Base-by-base conservation (phyloP, 179 eudicot genomes). In the Pouteria campechiana region DNA sequence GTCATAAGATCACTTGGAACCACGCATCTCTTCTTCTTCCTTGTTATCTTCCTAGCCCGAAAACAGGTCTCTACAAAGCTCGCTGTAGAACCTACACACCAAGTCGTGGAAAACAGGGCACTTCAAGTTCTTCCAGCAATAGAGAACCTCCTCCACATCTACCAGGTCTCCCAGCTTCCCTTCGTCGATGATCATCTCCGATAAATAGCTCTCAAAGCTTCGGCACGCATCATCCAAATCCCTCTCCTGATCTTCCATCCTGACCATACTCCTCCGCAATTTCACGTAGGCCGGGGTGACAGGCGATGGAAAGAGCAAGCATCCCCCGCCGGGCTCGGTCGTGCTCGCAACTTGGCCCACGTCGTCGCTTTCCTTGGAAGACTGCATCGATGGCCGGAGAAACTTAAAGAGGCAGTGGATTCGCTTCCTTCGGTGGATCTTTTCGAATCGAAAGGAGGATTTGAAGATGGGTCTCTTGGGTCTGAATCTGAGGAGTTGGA, bases 11-110 rank as follows among this genome's bases (percentile, higher is more conserved):
- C n/a, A n/a, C n/a, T n/a, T n/a, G n/a, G n/a, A n/a, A n/a, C n/a
- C n/a, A n/a, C n/a, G n/a, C n/a, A n/a, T n/a, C n/a, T n/a, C n/a
- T n/a, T n/a, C n/a, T n/a, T n/a, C n/a, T n/a, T 19, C 11, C 7
- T 21, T 17, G 32, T 44, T 28, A 17, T 58, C 58, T 16, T 59
- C 50, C 17, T 50, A 25, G 17, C 13, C 37, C 46, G 65, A 58
- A 42, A 84, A 78, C 57, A 81, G 54, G 54, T 89, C 97, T 44
- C 44, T 63, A 56, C 93, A 89, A 25, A 81, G 50, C 54, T 89
- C 93, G 6, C 95, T 82, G 58, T 89, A 89, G 58, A 89, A 89
- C 36, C 81, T 72, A 54, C 80, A 54, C 8, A 88, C 97, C 78
- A 88, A 58, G 35, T 75, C 83, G 10, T 69, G 33, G 43, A 85